A percentile compares a stretch with the other conserved stretches of the same genome.
Evolutionary conservation across 306 rosid species (phyloP).

Genomic region (Chamaecrista fasciculata): DNA sequence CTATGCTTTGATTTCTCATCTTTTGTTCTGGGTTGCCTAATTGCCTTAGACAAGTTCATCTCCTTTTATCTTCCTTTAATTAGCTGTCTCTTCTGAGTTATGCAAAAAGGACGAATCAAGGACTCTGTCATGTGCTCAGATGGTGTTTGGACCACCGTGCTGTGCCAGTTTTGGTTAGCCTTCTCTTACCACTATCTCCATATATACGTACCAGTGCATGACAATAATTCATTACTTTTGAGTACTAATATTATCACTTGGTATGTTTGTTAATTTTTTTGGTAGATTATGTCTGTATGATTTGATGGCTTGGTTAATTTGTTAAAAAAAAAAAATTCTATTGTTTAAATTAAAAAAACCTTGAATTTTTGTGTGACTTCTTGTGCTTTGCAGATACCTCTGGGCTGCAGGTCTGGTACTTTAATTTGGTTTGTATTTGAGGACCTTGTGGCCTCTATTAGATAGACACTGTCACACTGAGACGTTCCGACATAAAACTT

Average conservation of each 20-base stretch:
- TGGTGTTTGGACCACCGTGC: constrained; percentile 15
- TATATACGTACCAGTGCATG: background rate
- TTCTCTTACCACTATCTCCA: background rate
- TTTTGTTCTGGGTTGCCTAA: background rate
- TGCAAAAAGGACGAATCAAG: background rate
- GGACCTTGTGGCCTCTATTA: background rate
- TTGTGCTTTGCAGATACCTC: background rate
- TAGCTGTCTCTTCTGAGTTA: constrained; percentile 25
- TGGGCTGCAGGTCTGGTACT: too few species aligned
- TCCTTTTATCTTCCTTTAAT: constrained; percentile 24
- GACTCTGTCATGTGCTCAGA: background rate
- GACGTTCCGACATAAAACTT: background rate
- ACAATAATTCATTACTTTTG: background rate
- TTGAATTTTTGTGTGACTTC: too few species aligned
- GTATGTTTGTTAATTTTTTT: background rate
- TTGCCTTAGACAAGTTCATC: constrained; percentile 1
- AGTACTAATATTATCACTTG: background rate
- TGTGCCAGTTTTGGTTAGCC: background rate
- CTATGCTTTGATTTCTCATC: constrained; percentile 2
- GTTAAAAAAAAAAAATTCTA: too few species aligned
- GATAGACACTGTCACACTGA: too few species aligned
- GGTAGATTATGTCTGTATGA: too few species aligned
- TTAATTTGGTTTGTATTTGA: background rate
- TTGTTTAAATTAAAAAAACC: background rate
- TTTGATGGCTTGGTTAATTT: too few species aligned